Conservation (phyloP, 805 yeast genomes). For the Ogataea minuta region DNA sequence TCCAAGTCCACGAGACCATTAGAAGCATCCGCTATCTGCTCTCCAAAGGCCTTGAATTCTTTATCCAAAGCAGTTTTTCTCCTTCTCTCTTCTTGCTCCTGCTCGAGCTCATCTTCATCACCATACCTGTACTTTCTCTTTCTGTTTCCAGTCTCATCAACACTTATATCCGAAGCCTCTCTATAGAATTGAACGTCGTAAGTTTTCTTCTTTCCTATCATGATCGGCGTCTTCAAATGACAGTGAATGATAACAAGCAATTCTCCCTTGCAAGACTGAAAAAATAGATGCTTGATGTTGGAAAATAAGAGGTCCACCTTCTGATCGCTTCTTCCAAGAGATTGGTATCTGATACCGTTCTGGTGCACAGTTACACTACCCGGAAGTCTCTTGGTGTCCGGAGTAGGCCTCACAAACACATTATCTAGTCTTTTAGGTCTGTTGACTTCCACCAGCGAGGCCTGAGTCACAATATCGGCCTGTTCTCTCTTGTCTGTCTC, state of each 20-base stretch:
- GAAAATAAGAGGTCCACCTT: conserved; percentile 83
- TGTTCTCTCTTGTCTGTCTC: conserved; percentile 87
- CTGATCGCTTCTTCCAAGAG: conserved; percentile 81
- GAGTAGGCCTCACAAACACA: conserved; percentile 90
- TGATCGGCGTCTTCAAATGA: conserved; percentile 87
- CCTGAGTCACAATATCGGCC: conserved; percentile 94
- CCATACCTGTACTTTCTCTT: conserved; percentile 86
- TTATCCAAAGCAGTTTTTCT: conserved; percentile 87
- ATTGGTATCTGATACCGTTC: conserved; percentile 92
- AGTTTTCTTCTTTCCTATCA: conserved; percentile 94
- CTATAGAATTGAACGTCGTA: conserved; percentile 94
- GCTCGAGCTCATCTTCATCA: conserved; percentile 97
- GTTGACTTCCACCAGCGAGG: conserved; percentile 76
- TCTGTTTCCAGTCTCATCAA: conserved; percentile 95
- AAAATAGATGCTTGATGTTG: conserved; percentile 89
- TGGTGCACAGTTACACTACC: conserved; percentile 90
- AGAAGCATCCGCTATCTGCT: conserved; percentile 84
- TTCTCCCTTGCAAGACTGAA: conserved; percentile 96
- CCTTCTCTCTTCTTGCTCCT: conserved; percentile 96
- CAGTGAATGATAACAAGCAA: conserved; percentile 88
- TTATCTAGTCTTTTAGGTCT: conserved; percentile 85
- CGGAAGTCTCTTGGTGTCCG: conserved; percentile 94
- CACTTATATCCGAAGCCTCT: conserved; percentile 93
- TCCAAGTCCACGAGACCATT: conserved; percentile 84
- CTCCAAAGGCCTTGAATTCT: conserved; percentile 87